Conservation (phyloP, 345 rosid species). For the Syzygium grande region DNA sequence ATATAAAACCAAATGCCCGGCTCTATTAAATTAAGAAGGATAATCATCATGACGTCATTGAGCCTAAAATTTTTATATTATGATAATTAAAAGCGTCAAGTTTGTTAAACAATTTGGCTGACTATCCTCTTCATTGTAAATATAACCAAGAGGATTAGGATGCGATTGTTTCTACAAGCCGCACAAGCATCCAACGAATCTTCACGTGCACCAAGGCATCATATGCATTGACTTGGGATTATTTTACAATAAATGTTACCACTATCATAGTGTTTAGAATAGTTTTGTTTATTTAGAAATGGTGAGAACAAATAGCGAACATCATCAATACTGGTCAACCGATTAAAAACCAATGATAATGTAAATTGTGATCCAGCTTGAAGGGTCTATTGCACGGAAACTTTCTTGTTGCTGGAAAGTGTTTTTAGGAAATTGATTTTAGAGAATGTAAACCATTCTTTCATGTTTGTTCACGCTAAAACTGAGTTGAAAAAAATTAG, state of each 20-base stretch:
- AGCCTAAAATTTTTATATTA: not conserved
- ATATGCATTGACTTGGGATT: not conserved
- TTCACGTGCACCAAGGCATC: not conserved
- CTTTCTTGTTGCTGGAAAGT: not conserved
- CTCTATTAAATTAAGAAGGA: not conserved
- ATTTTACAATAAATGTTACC: not conserved
- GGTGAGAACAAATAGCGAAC: not conserved
- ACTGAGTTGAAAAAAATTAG: not conserved
- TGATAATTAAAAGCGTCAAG: not conserved
- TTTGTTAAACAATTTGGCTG: not conserved
- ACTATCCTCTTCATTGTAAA: not conserved
- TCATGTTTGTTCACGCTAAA: not conserved
- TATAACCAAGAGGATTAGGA: not conserved
- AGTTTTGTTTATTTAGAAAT: not conserved
- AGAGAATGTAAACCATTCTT: too few relatives aligned
- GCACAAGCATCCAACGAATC: not conserved
- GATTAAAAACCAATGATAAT: not conserved
- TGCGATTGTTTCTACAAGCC: not conserved
- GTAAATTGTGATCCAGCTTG: not conserved
- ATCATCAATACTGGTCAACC: not conserved
- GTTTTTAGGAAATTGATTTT: not conserved
- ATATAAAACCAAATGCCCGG: not conserved
- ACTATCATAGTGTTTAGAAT: not conserved
- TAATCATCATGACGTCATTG: not conserved
- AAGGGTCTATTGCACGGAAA: not conserved